Evolutionary conservation across 306 rosid species (phyloP).

Genomic region (Lotus japonicus): DNA sequence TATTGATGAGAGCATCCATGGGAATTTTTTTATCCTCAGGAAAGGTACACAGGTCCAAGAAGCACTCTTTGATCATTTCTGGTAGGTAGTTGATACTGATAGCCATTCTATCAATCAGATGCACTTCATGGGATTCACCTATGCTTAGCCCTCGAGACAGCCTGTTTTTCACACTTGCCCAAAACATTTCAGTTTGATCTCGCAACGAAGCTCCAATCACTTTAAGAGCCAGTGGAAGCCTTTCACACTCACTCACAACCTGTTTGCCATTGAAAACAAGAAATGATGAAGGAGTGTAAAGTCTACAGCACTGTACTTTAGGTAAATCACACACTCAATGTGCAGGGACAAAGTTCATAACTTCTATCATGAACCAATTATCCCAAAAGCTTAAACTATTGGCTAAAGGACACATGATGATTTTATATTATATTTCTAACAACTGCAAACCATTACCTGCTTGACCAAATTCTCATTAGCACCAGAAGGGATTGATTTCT

Average conservation of each 20-base stretch:
- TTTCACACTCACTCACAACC: constrained; percentile 80
- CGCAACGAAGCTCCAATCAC: constrained; percentile 84
- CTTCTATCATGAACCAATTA: no score
- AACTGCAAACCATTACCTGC: constrained; percentile 59
- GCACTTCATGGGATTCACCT: constrained; percentile 59
- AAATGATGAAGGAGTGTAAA: not conserved
- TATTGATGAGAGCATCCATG: constrained; percentile 68
- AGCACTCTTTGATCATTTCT: constrained; percentile 58
- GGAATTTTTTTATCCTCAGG: constrained; percentile 90
- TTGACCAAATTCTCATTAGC: constrained; percentile 64
- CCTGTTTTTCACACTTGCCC: constrained; percentile 66
- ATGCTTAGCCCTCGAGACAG: constrained; percentile 69
- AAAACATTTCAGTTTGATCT: constrained; percentile 63
- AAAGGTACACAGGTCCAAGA: constrained; percentile 75
- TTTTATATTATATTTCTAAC: no score
- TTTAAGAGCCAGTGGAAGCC: constrained; percentile 90
- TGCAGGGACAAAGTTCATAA: not conserved
- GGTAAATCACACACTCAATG: not conserved
- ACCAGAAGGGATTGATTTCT: constrained; percentile 48
- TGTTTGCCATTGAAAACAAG: constrained; percentile 10
- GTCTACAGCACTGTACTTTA: not conserved
- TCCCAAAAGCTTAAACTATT: no score
- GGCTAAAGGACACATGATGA: no score
- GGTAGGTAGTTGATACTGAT: constrained; percentile 48
- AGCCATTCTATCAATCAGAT: constrained; percentile 65